Evolutionary conservation across 495 filamentous ascomycete species (phyloP).

Genomic region (Xylaria intraflava): DNA sequence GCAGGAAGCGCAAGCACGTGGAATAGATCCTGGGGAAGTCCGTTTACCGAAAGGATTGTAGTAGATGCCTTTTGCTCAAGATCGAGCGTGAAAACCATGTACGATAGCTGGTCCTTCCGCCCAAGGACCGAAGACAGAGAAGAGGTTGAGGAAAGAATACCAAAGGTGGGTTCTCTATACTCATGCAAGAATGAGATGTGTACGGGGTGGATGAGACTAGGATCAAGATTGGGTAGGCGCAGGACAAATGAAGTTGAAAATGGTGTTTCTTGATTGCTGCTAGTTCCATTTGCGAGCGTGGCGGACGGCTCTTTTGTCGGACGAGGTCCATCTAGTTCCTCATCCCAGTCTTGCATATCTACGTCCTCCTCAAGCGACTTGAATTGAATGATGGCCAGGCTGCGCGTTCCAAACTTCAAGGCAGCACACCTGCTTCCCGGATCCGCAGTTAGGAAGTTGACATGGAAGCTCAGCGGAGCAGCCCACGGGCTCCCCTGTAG

Average conservation of each 20-base stretch:
- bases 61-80: conserved; percentile 91
- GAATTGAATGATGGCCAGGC: conserved; percentile 91
- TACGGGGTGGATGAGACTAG: conserved; percentile 76
- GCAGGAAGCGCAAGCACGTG: conserved; percentile 75
- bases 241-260: conserved; percentile 90
- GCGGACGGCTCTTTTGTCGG: conserved; percentile 38
- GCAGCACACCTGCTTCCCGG: conserved; percentile 88
- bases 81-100: conserved; percentile 92
- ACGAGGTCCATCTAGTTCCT: conserved; percentile 60
- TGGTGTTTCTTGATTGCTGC: conserved; percentile 57
- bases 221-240: conserved; percentile 78
- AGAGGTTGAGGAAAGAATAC: conserved; percentile 73
- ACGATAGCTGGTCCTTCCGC: conserved; percentile 76
- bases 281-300: conserved; percentile 49
- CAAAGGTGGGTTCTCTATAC: conserved; percentile 96
- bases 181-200: conserved; percentile 92
- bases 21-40: conserved; percentile 84
- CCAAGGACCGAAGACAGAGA: conserved; percentile 69
- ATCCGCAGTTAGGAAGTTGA: conserved; percentile 78
- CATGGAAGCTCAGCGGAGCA: conserved; percentile 58
- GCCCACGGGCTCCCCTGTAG: conserved; percentile 68
- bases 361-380: conserved; percentile 84
- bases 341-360: conserved; percentile 79
- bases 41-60: conserved; percentile 75
- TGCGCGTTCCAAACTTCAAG: conserved; percentile 81